Percentiles rank a stretch among this genome's conserved stretches.
These are phyloP conservation scores for Aspergillus sp. DNA, from an alignment of 2,329 filamentous ascomycete genomes.

Conservation along the genomic window DNA sequence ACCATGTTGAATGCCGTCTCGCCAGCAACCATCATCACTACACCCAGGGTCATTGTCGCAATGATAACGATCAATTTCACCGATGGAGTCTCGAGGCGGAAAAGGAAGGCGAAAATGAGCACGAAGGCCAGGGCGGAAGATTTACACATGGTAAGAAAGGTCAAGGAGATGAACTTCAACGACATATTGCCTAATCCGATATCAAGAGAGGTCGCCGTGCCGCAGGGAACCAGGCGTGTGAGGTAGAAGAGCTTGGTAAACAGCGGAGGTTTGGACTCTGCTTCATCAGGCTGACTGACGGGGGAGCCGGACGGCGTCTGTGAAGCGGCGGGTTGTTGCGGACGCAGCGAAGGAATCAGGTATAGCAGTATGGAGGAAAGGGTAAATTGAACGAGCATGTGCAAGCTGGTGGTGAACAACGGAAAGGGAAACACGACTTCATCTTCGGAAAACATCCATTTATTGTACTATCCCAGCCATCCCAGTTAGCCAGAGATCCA, in stretches of 20 bases:
- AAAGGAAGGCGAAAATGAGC: constrained; percentile 89
- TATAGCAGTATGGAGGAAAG: constrained; percentile 77
- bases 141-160: constrained; percentile 99
- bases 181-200: constrained; percentile 96
- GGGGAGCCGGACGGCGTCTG: constrained; percentile 22
- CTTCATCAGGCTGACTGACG: constrained; percentile 47
- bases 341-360: constrained; percentile 78
- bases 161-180: constrained; percentile 91
- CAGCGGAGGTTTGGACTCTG: constrained; percentile 52
- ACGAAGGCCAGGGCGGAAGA: constrained; percentile 95
- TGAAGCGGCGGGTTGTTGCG: constrained; percentile 45
- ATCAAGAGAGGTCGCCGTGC: constrained; percentile 87
- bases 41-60: constrained; percentile 83
- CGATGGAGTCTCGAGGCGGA: constrained; percentile 84
- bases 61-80: constrained; percentile 85
- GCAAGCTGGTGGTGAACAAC: constrained; percentile 88
- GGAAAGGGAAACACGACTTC: constrained; percentile 90
- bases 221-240: constrained; percentile 87
- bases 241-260: constrained; percentile 92
- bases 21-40: constrained; percentile 97
- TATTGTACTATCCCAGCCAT: constrained; percentile 73
- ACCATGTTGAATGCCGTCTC: constrained; percentile 85
- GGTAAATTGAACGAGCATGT: constrained; percentile 92
- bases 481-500: not conserved
- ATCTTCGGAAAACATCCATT: constrained; percentile 95